Percentiles rank a stretch among this genome's conserved stretches.
These are phyloP conservation scores for Aquanectria penicillioides DNA, from an alignment of 2,329 filamentous ascomycete genomes.

Conservation along the genomic window DNA sequence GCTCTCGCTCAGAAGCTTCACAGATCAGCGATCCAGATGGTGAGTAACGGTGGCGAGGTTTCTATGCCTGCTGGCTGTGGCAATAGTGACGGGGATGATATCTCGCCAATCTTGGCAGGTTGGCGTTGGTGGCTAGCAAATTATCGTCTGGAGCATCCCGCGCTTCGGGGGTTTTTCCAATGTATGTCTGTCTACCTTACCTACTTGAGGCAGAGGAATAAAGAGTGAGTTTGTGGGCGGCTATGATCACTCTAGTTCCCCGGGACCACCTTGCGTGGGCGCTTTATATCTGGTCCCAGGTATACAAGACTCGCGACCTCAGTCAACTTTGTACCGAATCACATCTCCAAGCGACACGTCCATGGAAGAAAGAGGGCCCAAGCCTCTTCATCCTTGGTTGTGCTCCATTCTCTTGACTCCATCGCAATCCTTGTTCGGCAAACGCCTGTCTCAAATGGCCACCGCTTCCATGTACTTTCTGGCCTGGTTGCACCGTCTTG, in stretches of 20 bases:
- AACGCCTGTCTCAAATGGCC: conserved; percentile 28
- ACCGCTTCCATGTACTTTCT: conserved; percentile 26
- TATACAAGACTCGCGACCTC: conserved; percentile 35
- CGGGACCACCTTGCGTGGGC: conserved; percentile 26
- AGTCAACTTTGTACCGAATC: conserved; percentile 29
- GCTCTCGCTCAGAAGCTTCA: conserved; percentile 9
- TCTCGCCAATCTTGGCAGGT: neutral
- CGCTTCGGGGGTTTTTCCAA: conserved; percentile 21
- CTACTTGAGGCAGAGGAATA: conserved; percentile 26
- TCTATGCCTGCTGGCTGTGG: conserved; percentile 7
- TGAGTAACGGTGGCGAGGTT: conserved; percentile 9
- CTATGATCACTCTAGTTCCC: conserved; percentile 29
- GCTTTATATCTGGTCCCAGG: conserved; percentile 40
- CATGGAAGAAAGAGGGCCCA: conserved; percentile 36
- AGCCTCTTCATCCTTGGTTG: conserved; percentile 21
- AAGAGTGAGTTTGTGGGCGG: conserved; percentile 25
- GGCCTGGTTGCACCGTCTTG: conserved; percentile 31
- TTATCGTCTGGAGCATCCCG: conserved; percentile 26
- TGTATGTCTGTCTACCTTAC: conserved; percentile 26
- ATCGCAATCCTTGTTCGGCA: conserved; percentile 24
- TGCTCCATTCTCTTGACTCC: conserved; percentile 16
- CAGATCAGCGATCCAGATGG: conserved; percentile 29
- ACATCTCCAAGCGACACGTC: conserved; percentile 40
- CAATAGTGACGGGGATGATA: conserved; percentile 2
- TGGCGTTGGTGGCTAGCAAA: conserved; percentile 9